phyloP scores from a whole-genome alignment of 441 rosid species.

The Pelargonium fulgidum region DNA sequence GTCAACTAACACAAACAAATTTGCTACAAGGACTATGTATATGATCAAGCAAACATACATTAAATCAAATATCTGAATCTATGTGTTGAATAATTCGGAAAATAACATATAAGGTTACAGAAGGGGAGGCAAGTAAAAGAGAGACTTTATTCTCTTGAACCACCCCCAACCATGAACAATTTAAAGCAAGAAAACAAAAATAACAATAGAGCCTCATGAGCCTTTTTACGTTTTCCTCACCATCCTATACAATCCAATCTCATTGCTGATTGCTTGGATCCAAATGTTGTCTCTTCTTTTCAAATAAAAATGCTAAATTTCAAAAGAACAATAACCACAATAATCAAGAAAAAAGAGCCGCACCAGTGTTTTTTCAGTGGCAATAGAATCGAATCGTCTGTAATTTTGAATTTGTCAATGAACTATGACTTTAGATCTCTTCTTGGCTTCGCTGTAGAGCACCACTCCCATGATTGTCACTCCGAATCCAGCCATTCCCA shows the following conservation, averaged over 20 bases:
- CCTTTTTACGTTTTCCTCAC: slow-evolving; percentile 25
- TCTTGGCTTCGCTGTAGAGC: slow-evolving; percentile 95
- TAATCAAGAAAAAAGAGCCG: slow-evolving; percentile 22
- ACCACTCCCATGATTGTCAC: slow-evolving; percentile 95
- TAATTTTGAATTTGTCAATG: slow-evolving; percentile 30
- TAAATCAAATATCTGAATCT: slow-evolving; percentile 21
- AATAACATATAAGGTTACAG: slow-evolving; percentile 25
- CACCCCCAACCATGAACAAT: slow-evolving; percentile 25
- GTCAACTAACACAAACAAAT: background rate
- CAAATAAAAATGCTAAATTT: slow-evolving; percentile 23
- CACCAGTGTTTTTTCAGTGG: slow-evolving; percentile 32
- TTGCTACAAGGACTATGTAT: background rate
- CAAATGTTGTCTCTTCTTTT: slow-evolving; percentile 30
- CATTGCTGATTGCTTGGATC: slow-evolving; percentile 24
- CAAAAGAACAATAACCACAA: slow-evolving; percentile 21
- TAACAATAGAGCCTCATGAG: slow-evolving; percentile 21
- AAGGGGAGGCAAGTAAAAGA: slow-evolving; percentile 29
- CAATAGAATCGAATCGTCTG: slow-evolving; percentile 33
- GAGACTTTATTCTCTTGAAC: slow-evolving; percentile 36
- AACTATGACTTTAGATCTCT: slow-evolving; percentile 74
- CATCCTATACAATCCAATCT: slow-evolving; percentile 48
- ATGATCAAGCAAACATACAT: slow-evolving; percentile 9
- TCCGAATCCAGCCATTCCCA: slow-evolving; percentile 84
- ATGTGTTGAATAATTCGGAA: slow-evolving; percentile 23
- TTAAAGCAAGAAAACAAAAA: slow-evolving; percentile 11